phyloP scores from a whole-genome alignment of 495 filamentous ascomycete genomes.

The Aspergillus saccharolyticus region DNA sequence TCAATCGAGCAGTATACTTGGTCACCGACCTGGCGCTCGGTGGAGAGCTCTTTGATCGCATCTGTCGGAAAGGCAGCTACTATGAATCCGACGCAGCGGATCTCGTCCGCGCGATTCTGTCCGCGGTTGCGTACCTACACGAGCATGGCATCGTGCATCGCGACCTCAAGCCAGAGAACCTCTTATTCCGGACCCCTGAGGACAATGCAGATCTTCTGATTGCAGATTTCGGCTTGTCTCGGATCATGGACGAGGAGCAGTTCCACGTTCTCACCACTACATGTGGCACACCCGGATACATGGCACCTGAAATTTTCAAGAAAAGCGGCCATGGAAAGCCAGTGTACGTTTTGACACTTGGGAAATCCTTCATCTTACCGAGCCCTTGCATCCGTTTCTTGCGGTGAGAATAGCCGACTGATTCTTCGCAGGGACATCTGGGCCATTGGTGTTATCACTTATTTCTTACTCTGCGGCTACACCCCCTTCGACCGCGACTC shows the following conservation, averaged over 20 bases:
- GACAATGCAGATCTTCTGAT: constrained; percentile 72
- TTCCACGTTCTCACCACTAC: constrained; percentile 98
- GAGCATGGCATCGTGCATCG: constrained; percentile 98
- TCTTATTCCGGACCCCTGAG: constrained; percentile 52
- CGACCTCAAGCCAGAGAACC: constrained; percentile 57
- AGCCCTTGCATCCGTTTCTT: constrained; percentile 1
- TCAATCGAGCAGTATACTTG: constrained; percentile 64
- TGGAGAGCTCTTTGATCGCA: constrained; percentile 95
- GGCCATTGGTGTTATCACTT: constrained; percentile 82
- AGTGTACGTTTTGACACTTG: constrained; percentile 49
- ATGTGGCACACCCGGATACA: constrained; percentile 96
- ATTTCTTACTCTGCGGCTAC: constrained; percentile 96
- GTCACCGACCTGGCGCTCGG: constrained; percentile 96
- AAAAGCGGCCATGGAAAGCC: constrained; percentile 75
- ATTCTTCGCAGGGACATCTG: constrained; percentile 57
- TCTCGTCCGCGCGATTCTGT: constrained; percentile 88
- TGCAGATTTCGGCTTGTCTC: constrained; percentile 87
- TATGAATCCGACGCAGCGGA: constrained; percentile 96
- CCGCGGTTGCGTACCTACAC: constrained; percentile 96
- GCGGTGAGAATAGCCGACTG: constrained; percentile 2
- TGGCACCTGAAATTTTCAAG: constrained; percentile 80
- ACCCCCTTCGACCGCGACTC: constrained; percentile 97
- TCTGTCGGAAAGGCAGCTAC: constrained; percentile 96
- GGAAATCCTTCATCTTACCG: neutral
- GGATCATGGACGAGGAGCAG: constrained; percentile 99